Percentiles rank a stretch among this genome's conserved stretches.
Conservation (phyloP, 1,284 basidiomycete genomes). For the Thecaphora thlaspeos region DNA sequence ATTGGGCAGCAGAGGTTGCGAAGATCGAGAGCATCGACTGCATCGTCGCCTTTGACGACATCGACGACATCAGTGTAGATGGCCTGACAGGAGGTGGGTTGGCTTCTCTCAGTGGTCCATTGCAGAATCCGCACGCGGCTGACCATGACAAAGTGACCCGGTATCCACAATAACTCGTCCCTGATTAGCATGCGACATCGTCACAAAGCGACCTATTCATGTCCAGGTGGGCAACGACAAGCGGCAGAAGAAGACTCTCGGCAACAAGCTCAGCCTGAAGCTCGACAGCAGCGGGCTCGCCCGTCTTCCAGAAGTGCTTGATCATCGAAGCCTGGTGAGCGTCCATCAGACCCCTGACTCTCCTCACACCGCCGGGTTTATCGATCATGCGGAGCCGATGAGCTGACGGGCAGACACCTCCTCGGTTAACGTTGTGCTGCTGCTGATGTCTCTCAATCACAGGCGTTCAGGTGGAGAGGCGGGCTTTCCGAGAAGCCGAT, state of each 20-base stretch:
- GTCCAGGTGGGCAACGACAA: not conserved
- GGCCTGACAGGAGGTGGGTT: not conserved
- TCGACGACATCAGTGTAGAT: not conserved
- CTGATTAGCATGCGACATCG: not conserved
- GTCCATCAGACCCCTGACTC: too few relatives aligned
- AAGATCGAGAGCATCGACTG: not conserved
- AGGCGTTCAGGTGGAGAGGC: not conserved
- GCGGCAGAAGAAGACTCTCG: not conserved
- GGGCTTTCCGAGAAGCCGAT: not conserved
- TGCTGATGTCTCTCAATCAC: too few relatives aligned
- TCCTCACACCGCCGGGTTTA: not conserved
- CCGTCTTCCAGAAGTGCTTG: not conserved
- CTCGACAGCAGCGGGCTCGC: not conserved
- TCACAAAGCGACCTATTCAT: not conserved
- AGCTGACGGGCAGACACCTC: too few relatives aligned
- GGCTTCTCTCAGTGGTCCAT: too few relatives aligned
- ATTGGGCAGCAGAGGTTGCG: too few relatives aligned
- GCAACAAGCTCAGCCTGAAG: not conserved
- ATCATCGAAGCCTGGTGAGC: too few relatives aligned
- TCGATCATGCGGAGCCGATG: not conserved
- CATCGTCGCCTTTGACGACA: not conserved
- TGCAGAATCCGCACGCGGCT: too few relatives aligned
- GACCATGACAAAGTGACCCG: too few relatives aligned
- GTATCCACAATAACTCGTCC: too few relatives aligned
- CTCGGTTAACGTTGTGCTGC: too few relatives aligned